Evolutionary conservation across 306 rosid species (phyloP).

Genomic region (Malus asiatica): DNA sequence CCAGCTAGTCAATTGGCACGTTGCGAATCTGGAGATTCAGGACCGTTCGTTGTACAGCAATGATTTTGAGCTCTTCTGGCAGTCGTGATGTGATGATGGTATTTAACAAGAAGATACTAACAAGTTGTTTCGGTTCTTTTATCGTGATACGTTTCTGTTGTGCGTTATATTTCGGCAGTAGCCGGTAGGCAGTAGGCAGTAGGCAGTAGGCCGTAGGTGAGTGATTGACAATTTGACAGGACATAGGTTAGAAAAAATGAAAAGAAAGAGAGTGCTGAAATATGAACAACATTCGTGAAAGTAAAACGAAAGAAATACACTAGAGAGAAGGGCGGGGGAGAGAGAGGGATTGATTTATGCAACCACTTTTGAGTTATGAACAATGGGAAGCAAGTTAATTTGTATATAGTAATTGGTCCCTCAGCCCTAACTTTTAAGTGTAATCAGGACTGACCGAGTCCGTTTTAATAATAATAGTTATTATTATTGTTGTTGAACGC

Average conservation of each 20-base stretch:
- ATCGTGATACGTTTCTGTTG: constrained; percentile 19
- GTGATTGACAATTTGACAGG: constrained; percentile 28
- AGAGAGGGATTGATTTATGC: constrained; percentile 36
- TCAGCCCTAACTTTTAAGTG: background rate
- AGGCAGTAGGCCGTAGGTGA: constrained; percentile 33
- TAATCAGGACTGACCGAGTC: background rate
- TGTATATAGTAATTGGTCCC: constrained; percentile 39
- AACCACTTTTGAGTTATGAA: constrained; percentile 28
- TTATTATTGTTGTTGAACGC: no score
- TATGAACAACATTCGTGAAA: constrained; percentile 24
- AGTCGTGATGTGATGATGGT: constrained; percentile 39
- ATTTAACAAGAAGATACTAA: constrained; percentile 26
- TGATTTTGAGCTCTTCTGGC: constrained; percentile 96
- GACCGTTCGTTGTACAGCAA: constrained; percentile 98
- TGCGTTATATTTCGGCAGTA: constrained; percentile 19
- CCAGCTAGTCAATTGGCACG: constrained; percentile 91
- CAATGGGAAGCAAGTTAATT: constrained; percentile 20
- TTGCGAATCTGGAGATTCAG: constrained; percentile 97
- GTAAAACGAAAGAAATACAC: constrained; percentile 18
- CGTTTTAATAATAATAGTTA: background rate
- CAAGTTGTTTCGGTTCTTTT: constrained; percentile 6
- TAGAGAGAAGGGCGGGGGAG: background rate
- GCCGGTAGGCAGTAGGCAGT: constrained; percentile 22
- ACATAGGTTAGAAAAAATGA: constrained; percentile 37
- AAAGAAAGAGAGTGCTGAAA: background rate